Evolutionary conservation across 768 basidiomycete species (phyloP).

Genomic region (Collybia sordida): DNA sequence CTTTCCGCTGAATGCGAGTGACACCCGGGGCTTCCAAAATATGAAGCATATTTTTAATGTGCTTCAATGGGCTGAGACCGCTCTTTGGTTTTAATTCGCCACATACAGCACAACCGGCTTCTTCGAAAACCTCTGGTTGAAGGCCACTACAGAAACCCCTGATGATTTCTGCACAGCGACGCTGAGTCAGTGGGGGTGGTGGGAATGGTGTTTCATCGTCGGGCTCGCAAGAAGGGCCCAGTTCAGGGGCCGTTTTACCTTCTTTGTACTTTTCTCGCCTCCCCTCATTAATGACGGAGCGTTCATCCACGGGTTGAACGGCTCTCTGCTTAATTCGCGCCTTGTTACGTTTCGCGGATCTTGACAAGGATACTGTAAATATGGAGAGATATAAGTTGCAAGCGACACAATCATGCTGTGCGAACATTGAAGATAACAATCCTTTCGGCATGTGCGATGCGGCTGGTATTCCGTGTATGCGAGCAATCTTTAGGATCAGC

Average conservation of each 20-base stretch:
- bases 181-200: too few relatives aligned
- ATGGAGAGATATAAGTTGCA: not conserved
- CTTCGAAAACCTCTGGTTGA: constrained; percentile 14
- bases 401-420: not conserved
- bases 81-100: constrained; percentile 4
- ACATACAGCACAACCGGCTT: constrained; percentile 23
- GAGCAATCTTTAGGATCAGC: not conserved
- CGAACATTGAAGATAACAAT: not conserved
- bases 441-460: not conserved
- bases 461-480: not conserved
- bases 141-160: not conserved
- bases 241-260: too few relatives aligned
- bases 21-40: constrained; percentile 1
- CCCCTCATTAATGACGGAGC: not conserved
- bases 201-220: not conserved
- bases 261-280: not conserved
- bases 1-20: constrained; percentile 8
- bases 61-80: constrained; percentile 4
- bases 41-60: constrained; percentile 2
- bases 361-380: not conserved
- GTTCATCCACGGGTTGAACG: not conserved
- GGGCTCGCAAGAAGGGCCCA: too few relatives aligned
- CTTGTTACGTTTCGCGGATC: not conserved
- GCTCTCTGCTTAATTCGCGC: not conserved
- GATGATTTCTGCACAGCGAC: not conserved